Conservation (phyloP, 441 rosid genomes). For the Breynia disticha region DNA sequence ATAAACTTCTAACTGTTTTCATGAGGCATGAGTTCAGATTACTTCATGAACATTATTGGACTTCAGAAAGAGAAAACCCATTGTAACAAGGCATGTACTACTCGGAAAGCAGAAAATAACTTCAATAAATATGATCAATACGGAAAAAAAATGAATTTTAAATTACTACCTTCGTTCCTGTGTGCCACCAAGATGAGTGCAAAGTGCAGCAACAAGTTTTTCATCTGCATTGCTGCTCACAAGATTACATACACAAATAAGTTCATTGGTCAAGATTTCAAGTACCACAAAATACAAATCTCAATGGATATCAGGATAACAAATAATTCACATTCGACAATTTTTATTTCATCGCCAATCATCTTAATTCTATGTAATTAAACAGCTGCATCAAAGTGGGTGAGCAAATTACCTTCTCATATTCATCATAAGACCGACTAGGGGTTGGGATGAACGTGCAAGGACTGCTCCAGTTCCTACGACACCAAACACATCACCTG, state of each 20-base stretch:
- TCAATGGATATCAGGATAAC: too few species aligned
- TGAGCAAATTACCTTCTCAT: constrained; percentile 62
- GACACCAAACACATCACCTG: constrained; percentile 10
- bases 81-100: too few species aligned
- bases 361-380: not conserved
- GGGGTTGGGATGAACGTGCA: constrained; percentile 97
- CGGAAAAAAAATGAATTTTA: constrained; percentile 8
- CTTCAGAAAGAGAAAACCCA: too few species aligned
- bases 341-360: too few species aligned
- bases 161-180: constrained; percentile 48
- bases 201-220: constrained; percentile 90
- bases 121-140: not conserved
- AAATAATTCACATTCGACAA: too few species aligned
- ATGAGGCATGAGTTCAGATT: too few species aligned
- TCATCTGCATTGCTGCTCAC: constrained; percentile 79
- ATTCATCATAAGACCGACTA: constrained; percentile 98
- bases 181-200: constrained; percentile 51
- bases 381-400: not conserved
- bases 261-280: not conserved
- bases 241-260: constrained; percentile 9
- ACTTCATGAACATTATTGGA: too few species aligned
- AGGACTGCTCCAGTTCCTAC: constrained; percentile 89
- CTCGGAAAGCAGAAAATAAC: not conserved
- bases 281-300: too few species aligned
- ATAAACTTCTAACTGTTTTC: too few species aligned